A percentile compares a stretch with the other conserved stretches of the same genome.
Conservation (phyloP, 371 early-diverging fungal species). For the Rhizopus microsporus region DNA sequence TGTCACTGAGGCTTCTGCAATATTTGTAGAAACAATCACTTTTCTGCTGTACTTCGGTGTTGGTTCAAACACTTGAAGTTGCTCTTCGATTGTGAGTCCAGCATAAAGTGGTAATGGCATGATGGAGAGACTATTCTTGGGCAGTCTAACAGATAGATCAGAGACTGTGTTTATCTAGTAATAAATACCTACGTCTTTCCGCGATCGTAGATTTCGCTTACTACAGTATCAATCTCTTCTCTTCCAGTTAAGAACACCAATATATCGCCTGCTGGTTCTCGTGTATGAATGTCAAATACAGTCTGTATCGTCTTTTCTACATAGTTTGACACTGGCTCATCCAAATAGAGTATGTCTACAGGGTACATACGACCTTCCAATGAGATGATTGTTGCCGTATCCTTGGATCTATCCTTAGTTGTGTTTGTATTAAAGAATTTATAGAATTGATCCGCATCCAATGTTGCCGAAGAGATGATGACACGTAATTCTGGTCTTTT, state of each 20-base stretch:
- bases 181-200: conserved; percentile 46
- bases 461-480: conserved; percentile 82
- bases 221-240: conserved; percentile 79
- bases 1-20: conserved; percentile 87
- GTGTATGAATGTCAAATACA: conserved; percentile 65
- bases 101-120: conserved; percentile 76
- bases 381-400: conserved; percentile 63
- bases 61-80: conserved; percentile 68
- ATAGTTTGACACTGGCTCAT: conserved; percentile 61
- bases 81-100: conserved; percentile 70
- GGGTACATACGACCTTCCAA: conserved; percentile 75
- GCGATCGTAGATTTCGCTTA: conserved; percentile 54
- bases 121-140: conserved; percentile 46
- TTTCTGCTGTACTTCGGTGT: conserved; percentile 69
- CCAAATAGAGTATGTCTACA: conserved; percentile 68
- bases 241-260: conserved; percentile 84
- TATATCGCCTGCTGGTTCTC: conserved; percentile 76
- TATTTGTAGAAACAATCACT: conserved; percentile 81
- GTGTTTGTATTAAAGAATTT: conserved; percentile 60
- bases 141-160: conserved; percentile 25
- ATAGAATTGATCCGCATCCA: conserved; percentile 69
- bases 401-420: conserved; percentile 39
- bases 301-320: conserved; percentile 63
- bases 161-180: background rate
- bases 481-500: conserved; percentile 64